Conservation (phyloP, 2,329 filamentous ascomycete genomes). For the Penicillium sp. region DNA sequence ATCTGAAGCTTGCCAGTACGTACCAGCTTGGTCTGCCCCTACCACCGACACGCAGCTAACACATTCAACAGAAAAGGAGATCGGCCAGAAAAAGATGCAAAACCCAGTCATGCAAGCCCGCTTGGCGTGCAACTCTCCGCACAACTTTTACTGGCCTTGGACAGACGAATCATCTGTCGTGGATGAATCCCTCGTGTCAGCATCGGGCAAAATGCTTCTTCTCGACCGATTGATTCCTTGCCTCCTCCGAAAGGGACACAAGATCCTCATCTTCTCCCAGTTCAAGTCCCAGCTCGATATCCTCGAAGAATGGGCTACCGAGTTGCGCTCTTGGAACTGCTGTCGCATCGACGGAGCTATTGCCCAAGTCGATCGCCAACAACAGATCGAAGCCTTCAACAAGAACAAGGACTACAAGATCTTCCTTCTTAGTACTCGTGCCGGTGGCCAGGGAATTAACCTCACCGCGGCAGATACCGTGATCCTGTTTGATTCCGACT, state of each 20-base stretch:
- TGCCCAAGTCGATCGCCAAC: constrained; percentile 63
- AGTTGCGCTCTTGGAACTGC: constrained; percentile 71
- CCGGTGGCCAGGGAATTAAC: constrained; percentile 93
- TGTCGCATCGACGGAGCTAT: constrained; percentile 91
- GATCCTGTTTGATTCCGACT: constrained; percentile 82
- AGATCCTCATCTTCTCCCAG: constrained; percentile 92
- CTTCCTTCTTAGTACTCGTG: constrained; percentile 83
- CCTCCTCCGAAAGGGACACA: constrained; percentile 70
- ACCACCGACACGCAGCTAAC: constrained; percentile 26
- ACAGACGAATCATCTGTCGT: constrained; percentile 55
- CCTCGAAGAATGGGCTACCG: constrained; percentile 74
- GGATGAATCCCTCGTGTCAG: constrained; percentile 76
- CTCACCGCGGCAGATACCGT: constrained; percentile 87
- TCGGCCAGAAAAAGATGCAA: constrained; percentile 84
- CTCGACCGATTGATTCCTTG: constrained; percentile 77
- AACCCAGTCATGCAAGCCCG: constrained; percentile 91
- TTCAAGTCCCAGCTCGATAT: constrained; percentile 94
- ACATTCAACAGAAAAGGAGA: constrained; percentile 61
- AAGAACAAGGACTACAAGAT: constrained; percentile 60
- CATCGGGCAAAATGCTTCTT: constrained; percentile 92
- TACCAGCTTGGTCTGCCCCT: constrained; percentile 11
- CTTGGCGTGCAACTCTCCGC: constrained; percentile 85
- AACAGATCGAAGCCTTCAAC: constrained; percentile 71
- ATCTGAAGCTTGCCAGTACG: constrained; percentile 70
- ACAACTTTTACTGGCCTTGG: constrained; percentile 97